phyloP scores from a whole-genome alignment of 2,329 filamentous ascomycete genomes.

The Ceratocystiopsis sp. region DNA sequence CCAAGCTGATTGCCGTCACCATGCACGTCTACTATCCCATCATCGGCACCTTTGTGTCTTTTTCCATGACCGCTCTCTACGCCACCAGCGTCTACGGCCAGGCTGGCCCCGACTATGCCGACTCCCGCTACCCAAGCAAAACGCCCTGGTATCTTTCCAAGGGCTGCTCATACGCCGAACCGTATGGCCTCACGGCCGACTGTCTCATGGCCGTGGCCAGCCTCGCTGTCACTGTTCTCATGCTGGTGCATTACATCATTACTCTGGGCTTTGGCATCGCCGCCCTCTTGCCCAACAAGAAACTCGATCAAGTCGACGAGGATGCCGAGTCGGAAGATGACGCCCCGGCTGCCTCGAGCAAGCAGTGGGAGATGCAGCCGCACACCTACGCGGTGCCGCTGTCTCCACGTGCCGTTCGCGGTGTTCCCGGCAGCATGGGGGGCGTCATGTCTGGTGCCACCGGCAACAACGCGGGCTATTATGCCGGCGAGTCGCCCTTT shows the following conservation, averaged over 20 bases:
- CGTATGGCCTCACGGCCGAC: conserved; percentile 34
- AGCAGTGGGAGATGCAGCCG: conserved; percentile 31
- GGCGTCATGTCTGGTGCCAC: not conserved
- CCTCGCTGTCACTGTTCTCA: conserved; percentile 46
- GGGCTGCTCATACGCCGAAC: conserved; percentile 44
- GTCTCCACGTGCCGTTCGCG: conserved; percentile 1
- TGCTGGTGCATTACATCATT: conserved; percentile 43
- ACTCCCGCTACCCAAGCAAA: conserved; percentile 41
- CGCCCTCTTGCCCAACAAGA: conserved; percentile 38
- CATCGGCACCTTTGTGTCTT: conserved; percentile 40
- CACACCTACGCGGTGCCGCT: not conserved
- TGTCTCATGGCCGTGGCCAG: conserved; percentile 52
- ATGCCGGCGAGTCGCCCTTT: conserved; percentile 2
- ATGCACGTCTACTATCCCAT: conserved; percentile 56
- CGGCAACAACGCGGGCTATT: not conserved
- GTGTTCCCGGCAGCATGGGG: too few relatives aligned
- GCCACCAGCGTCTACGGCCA: conserved; percentile 51
- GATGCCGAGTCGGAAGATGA: conserved; percentile 22
- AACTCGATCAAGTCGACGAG: conserved; percentile 28
- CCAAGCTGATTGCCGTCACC: conserved; percentile 51
- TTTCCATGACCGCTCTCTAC: conserved; percentile 43
- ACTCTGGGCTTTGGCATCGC: conserved; percentile 43
- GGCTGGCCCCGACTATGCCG: conserved; percentile 54
- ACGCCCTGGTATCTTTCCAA: conserved; percentile 61
- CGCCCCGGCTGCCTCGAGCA: conserved; percentile 16